A percentile compares a stretch with the other conserved stretches of the same genome.
These are phyloP conservation scores for Canna indica DNA, from an alignment of 176 grass and related monocot species.

Conservation along the genomic window DNA sequence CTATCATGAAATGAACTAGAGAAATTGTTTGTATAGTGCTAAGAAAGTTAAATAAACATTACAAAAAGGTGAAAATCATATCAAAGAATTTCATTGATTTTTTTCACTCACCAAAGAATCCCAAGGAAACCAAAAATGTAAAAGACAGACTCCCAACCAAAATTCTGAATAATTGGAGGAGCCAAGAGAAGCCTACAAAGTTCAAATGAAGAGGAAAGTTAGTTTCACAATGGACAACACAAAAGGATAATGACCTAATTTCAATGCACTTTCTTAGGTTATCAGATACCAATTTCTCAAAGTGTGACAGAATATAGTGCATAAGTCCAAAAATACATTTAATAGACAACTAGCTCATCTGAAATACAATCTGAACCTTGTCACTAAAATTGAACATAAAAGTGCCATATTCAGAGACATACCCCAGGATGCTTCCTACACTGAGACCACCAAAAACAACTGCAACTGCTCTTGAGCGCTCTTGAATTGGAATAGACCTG, in stretches of 20 bases:
- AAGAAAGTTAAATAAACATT: not conserved
- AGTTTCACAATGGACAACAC: not conserved
- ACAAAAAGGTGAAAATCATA: not conserved
- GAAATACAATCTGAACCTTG: not conserved
- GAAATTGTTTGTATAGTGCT: not conserved
- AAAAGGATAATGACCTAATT: not conserved
- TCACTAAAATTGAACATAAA: not conserved
- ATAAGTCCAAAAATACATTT: not conserved
- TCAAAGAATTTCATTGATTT: not conserved
- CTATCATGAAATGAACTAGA: not conserved
- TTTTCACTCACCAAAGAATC: constrained; percentile 71
- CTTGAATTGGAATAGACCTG: constrained; percentile 79
- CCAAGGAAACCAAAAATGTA: constrained; percentile 92
- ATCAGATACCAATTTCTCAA: not conserved
- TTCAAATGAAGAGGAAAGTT: constrained; percentile 15
- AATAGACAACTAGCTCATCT: not conserved
- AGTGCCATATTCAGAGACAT: constrained; percentile 21
- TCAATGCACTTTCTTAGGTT: not conserved
- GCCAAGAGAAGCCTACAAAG: constrained; percentile 77
- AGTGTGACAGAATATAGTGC: not conserved
- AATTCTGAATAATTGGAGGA: constrained; percentile 76
- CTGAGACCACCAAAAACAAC: constrained; percentile 95
- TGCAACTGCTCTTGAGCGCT: constrained; percentile 91
- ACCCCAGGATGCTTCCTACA: constrained; percentile 91
- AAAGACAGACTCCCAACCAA: constrained; percentile 95